Evolutionary conservation across 129 eudicot species (phyloP).

Genomic region (Centella asiatica): DNA sequence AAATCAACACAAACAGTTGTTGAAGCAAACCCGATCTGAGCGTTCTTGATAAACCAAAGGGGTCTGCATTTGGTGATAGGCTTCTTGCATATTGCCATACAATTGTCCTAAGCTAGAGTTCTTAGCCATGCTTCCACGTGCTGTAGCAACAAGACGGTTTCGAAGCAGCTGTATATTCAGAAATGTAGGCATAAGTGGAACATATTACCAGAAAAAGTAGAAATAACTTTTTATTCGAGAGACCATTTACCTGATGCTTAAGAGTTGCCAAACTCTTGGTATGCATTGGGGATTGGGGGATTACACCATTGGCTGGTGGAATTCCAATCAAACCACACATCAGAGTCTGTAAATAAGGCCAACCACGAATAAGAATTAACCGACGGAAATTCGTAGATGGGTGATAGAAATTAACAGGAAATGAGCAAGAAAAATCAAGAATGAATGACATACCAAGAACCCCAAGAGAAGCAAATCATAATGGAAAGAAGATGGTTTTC

Average conservation of each 20-base stretch:
- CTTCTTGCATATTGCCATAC: constrained; percentile 96
- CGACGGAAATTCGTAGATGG: neutral
- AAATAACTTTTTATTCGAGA: neutral
- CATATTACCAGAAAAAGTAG: neutral
- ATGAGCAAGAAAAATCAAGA: neutral
- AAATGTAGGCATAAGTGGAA: neutral
- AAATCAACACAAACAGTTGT: neutral
- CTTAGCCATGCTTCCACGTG: constrained; percentile 63
- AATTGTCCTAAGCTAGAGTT: constrained; percentile 82
- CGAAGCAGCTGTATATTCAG: constrained; percentile 64
- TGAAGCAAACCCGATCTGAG: constrained; percentile 43
- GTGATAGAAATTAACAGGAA: neutral
- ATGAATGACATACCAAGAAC: constrained; percentile 44
- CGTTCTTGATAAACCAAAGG: constrained; percentile 79
- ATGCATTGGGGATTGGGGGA: constrained; percentile 99
- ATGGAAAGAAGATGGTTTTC: constrained; percentile 89
- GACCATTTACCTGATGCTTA: constrained; percentile 67
- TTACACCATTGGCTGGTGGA: constrained; percentile 96
- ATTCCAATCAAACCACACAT: constrained; percentile 88
- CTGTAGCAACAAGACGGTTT: constrained; percentile 69
- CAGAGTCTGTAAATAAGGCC: constrained; percentile 47
- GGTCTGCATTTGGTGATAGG: constrained; percentile 90
- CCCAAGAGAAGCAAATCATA: constrained; percentile 91
- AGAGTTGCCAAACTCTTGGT: constrained; percentile 97
- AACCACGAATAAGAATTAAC: constrained; percentile 3